Evolutionary conservation across 345 rosid genomes (phyloP).

Genomic region (Murraya paniculata): DNA sequence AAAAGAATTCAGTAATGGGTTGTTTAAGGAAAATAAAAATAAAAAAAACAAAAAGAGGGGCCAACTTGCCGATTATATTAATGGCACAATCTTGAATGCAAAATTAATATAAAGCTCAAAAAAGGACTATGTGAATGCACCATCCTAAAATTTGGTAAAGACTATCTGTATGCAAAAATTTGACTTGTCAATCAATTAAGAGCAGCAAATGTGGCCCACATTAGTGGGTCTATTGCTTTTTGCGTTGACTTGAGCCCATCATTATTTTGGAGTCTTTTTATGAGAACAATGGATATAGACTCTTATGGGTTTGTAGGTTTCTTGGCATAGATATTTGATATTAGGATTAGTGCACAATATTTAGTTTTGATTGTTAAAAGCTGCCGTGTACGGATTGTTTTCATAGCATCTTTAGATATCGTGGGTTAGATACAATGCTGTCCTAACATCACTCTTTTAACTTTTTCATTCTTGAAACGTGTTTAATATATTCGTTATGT

Average conservation of each 20-base stretch:
- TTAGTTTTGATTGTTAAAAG: not conserved
- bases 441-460: too few species aligned
- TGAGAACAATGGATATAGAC: not conserved
- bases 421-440: not conserved
- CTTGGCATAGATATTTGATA: not conserved
- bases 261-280: slow-evolving; percentile 7
- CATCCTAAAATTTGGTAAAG: too few species aligned
- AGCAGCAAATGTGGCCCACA: not conserved
- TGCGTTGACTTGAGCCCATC: not conserved
- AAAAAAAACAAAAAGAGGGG: not conserved
- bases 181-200: too few species aligned
- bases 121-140: too few species aligned
- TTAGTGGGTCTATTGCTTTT: not conserved
- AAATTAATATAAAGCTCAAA: too few species aligned
- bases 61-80: too few species aligned
- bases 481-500: too few species aligned
- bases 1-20: too few species aligned
- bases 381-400: not conserved
- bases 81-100: too few species aligned
- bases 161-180: too few species aligned
- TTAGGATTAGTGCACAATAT: not conserved
- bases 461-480: too few species aligned
- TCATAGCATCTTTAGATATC: not conserved
- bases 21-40: not conserved
- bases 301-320: not conserved